Evolutionary conservation across 1,139 yeast species (phyloP).

Genomic region (Geotrichum histeridarum): DNA sequence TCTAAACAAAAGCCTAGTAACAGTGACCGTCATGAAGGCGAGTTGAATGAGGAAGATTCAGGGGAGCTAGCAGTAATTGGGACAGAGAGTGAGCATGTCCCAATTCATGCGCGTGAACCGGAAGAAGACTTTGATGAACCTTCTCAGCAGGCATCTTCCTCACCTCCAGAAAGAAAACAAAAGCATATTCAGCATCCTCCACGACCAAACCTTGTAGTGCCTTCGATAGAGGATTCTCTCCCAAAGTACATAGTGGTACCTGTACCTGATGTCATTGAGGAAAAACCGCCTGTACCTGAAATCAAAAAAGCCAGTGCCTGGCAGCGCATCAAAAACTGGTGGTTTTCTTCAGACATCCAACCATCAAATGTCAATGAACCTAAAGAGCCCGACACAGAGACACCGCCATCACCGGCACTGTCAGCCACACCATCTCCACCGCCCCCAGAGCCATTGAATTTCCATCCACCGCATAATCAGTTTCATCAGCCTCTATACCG

Average conservation of each 20-base stretch:
- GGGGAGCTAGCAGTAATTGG: not conserved
- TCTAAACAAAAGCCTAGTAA: not conserved
- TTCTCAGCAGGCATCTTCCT: too few relatives aligned
- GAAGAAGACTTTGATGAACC: not conserved
- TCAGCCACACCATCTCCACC: not conserved
- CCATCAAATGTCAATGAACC: not conserved
- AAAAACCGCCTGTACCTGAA: not conserved
- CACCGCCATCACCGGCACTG: not conserved
- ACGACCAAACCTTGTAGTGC: not conserved
- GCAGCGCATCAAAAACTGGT: not conserved
- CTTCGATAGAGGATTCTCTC: not conserved
- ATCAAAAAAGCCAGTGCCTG: not conserved
- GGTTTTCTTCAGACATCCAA: not conserved
- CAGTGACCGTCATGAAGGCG: not conserved
- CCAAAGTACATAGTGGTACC: not conserved
- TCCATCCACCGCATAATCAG: constrained; percentile 1
- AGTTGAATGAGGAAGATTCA: not conserved
- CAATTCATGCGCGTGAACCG: not conserved
- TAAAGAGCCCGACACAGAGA: not conserved
- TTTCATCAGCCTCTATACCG: not conserved
- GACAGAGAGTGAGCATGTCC: not conserved
- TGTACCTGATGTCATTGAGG: not conserved
- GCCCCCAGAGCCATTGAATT: not conserved
- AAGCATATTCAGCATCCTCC: too few relatives aligned
- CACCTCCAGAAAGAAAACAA: too few relatives aligned